A percentile compares a stretch with the other conserved stretches of the same genome.
Evolutionary conservation across 495 filamentous ascomycete genomes (phyloP).

Genomic region (Hyaloscypha bicolor): DNA sequence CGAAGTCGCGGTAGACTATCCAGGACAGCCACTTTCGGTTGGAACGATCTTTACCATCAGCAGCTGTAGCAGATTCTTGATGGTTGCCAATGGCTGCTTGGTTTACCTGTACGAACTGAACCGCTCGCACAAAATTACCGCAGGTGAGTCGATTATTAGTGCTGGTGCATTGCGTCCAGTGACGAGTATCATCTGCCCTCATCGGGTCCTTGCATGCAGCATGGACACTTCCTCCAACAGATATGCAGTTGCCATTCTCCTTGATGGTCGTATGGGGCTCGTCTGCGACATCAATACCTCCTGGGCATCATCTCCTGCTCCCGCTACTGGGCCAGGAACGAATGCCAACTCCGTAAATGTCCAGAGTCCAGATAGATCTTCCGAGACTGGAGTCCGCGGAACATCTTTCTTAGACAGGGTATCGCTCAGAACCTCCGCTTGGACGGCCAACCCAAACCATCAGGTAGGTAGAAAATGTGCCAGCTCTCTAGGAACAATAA

Average conservation of each 20-base stretch:
- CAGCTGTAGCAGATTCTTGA: slow-evolving; percentile 60
- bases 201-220: slow-evolving; percentile 59
- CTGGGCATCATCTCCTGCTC: not conserved
- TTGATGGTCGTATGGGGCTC: slow-evolving; percentile 64
- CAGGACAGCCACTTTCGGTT: slow-evolving; percentile 3
- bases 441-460: not conserved
- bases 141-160: slow-evolving; percentile 19
- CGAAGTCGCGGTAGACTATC: slow-evolving; percentile 35
- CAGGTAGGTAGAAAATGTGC: not conserved
- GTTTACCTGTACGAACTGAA: slow-evolving; percentile 64
- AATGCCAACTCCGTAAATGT: slow-evolving; percentile 19
- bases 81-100: slow-evolving; percentile 57
- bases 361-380: not conserved
- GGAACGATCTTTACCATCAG: slow-evolving; percentile 55
- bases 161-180: slow-evolving; percentile 45
- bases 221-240: slow-evolving; percentile 63
- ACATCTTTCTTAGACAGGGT: slow-evolving; percentile 25
- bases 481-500: not conserved
- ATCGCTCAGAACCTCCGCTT: slow-evolving; percentile 19
- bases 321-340: slow-evolving; percentile 24
- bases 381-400: not conserved
- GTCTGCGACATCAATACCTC: slow-evolving; percentile 54
- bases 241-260: slow-evolving; percentile 62
- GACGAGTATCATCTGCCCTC: slow-evolving; percentile 60
- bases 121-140: slow-evolving; percentile 10